These are phyloP conservation scores for Candida saitoana DNA, from an alignment of 805 yeast genomes.

Conservation along the genomic window DNA sequence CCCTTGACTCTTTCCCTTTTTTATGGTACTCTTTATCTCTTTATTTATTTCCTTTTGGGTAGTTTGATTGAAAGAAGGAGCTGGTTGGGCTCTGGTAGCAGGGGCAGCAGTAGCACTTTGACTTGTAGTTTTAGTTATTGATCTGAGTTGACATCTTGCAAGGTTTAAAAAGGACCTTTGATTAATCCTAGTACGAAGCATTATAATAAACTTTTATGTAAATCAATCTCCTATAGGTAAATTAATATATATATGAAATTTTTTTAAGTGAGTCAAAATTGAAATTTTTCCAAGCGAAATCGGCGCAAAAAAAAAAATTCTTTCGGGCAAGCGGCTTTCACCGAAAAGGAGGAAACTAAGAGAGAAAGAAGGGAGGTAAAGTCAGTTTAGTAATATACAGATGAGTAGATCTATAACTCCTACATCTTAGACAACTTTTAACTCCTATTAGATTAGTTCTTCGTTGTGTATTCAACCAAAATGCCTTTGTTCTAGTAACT, in stretches of 20 bases:
- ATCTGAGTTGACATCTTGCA: conserved; percentile 14
- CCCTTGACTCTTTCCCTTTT: not conserved
- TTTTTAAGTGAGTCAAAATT: not conserved
- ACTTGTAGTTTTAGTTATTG: conserved; percentile 26
- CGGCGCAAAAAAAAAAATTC: not conserved
- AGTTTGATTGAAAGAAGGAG: conserved; percentile 47
- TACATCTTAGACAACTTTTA: too few species aligned
- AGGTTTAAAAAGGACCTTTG: not conserved
- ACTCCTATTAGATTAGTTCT: too few species aligned
- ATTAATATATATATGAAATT: not conserved
- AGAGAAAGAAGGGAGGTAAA: too few species aligned
- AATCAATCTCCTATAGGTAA: not conserved
- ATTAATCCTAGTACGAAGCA: not conserved
- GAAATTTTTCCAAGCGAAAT: not conserved
- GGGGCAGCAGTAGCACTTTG: conserved; percentile 28
- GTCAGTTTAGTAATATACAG: too few species aligned
- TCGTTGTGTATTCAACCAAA: not conserved
- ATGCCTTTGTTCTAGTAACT: not conserved
- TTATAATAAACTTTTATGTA: not conserved
- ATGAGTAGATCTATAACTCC: too few species aligned
- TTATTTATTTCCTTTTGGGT: conserved; percentile 14
- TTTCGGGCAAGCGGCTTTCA: conserved; percentile 1
- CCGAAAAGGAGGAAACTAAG: not conserved
- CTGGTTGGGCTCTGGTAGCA: conserved; percentile 39
- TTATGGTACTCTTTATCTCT: not conserved